Evolutionary conservation across 352 stramenopile species (phyloP), one percentile per base, ranked within the genome.

Genomic region (Pythium sp.): DNA sequence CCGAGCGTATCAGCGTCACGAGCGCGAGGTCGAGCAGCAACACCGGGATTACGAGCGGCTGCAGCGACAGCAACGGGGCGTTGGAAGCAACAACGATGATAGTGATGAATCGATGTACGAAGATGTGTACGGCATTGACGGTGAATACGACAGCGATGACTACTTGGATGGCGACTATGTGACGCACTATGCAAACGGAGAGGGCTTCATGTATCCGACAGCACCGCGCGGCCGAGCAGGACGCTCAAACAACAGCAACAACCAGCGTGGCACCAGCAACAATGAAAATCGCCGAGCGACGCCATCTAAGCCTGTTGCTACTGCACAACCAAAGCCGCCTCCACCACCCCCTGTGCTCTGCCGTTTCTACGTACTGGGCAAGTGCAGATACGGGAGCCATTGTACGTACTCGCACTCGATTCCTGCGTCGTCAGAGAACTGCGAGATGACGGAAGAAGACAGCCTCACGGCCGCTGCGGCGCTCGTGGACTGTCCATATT

Each of bases 291-390:
- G 41, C 47, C 49, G 43, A 38, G 34, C 51, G 26, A 3, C 32
- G n/a, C 7, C 62, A 24, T 6, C 55, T 38, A 18, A 22, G 6
- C 14, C 18, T 11, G 18, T 6, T 51, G 54, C 56, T 22, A 24
- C 47, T 12, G 32, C 41, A 2, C 30, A 57, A 43, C 43, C 54
- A 9, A 60, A 63, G 11, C 54, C 68, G 1, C 47, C 60, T 22
- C 68, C 80, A 2, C 74, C 77, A 18, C 67, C 79, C 11, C 67
- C 66, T 12, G 61, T 69, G 53, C 77, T 93, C 18, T 93, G 85
- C 32, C 83, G 85, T 58, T 93, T 93, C 65, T 93, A 82, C 70
- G 85, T 93, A 70, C 72, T 93, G 18, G 85, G 82, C 32, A 93
- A 90, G 60, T 93, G 85, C 64, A 74, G 74, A 28, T 93, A 82